phyloP scores from a whole-genome alignment of 768 basidiomycete species.

The Trametes sanguinea region DNA sequence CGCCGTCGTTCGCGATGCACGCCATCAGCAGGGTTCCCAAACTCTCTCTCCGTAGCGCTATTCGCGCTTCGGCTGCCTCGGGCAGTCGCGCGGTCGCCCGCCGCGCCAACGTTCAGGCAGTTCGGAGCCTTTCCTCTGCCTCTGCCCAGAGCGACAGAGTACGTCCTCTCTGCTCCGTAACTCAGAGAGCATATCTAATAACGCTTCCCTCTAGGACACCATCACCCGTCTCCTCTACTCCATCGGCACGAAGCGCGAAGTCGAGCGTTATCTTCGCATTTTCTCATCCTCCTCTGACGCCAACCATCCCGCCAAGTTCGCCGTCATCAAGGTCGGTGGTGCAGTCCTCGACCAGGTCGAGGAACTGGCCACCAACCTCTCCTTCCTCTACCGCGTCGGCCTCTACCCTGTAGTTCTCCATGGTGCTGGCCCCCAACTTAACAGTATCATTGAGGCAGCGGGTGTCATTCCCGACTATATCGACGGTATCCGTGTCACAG shows the following conservation, averaged over 20 bases:
- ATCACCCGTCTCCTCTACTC: constrained; percentile 97
- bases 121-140: constrained; percentile 44
- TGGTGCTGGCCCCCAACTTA: constrained; percentile 94
- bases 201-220: constrained; percentile 66
- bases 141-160: constrained; percentile 76
- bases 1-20: constrained; percentile 32
- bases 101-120: constrained; percentile 10
- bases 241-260: constrained; percentile 95
- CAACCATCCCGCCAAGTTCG: constrained; percentile 90
- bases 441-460: constrained; percentile 89
- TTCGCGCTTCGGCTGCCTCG: constrained; percentile 51
- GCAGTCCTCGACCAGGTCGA: constrained; percentile 91
- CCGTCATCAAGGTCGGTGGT: constrained; percentile 97
- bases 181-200: not conserved
- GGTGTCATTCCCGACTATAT: constrained; percentile 96
- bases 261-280: constrained; percentile 97
- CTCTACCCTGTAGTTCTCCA: constrained; percentile 98
- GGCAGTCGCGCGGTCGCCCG: constrained; percentile 41
- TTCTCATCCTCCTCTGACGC: constrained; percentile 93
- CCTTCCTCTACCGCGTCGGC: constrained; percentile 95
- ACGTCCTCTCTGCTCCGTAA: constrained; percentile 29
- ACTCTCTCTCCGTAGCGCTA: constrained; percentile 24
- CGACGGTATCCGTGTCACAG: constrained; percentile 96
- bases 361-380: constrained; percentile 91
- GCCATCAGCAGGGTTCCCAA: constrained; percentile 28